A percentile compares a stretch with the other conserved stretches of the same genome.
Conservation (phyloP, 1,284 basidiomycete species). For the Ustilago curta region DNA sequence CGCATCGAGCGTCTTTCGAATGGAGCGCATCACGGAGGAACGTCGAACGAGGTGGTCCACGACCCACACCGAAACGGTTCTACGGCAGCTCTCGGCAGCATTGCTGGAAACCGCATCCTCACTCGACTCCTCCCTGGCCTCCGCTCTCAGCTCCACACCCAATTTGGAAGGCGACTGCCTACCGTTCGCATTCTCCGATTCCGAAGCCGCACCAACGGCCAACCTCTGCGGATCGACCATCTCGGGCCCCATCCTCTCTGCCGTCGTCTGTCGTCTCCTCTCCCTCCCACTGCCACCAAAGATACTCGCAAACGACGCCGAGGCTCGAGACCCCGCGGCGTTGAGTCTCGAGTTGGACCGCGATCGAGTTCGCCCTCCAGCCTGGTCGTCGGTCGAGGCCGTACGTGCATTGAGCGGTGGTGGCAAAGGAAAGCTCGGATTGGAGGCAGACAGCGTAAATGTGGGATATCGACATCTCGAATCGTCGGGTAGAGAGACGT, state of each 20-base stretch:
- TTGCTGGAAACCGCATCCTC: slow-evolving; percentile 3
- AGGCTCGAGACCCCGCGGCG: slow-evolving; percentile 18
- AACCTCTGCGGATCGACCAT: slow-evolving; percentile 16
- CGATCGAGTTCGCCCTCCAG: neutral
- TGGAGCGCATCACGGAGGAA: slow-evolving; percentile 19
- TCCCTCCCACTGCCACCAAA: slow-evolving; percentile 44
- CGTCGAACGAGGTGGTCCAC: slow-evolving; percentile 31
- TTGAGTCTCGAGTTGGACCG: slow-evolving; percentile 34
- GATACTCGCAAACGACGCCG: slow-evolving; percentile 47
- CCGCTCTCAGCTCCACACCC: slow-evolving; percentile 4
- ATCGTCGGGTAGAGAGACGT: slow-evolving; percentile 59
- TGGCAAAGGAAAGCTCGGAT: slow-evolving; percentile 77
- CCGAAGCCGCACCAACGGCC: neutral
- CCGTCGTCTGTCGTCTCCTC: slow-evolving; percentile 14
- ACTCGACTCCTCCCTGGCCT: neutral
- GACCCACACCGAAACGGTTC: slow-evolving; percentile 26
- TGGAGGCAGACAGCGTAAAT: slow-evolving; percentile 68
- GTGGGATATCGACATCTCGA: slow-evolving; percentile 13
- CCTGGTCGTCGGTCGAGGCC: slow-evolving; percentile 11
- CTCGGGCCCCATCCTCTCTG: slow-evolving; percentile 5
- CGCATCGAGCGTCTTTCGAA: slow-evolving; percentile 23
- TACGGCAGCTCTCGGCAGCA: neutral
- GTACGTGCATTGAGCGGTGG: slow-evolving; percentile 72
- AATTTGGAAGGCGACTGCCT: slow-evolving; percentile 4
- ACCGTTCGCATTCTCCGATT: slow-evolving; percentile 1